Evolutionary conservation across 1,284 basidiomycete genomes (phyloP).

Genomic region (Psilocybe mexicana): DNA sequence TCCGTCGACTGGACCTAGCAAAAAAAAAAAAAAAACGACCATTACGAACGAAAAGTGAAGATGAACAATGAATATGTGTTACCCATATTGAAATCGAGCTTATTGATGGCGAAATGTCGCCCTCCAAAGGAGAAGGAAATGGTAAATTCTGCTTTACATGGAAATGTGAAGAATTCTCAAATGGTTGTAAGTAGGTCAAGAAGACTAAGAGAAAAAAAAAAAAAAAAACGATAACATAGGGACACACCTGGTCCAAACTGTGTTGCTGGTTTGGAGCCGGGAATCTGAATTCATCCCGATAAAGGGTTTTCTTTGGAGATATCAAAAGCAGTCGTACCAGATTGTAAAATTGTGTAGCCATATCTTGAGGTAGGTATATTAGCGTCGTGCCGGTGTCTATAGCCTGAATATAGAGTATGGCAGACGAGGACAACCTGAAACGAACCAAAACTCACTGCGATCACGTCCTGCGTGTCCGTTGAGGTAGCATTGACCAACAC

Average conservation of each 20-base stretch:
- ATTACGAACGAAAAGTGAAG: neutral
- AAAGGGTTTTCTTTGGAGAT: neutral
- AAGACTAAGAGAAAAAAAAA: neutral
- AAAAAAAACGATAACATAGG: neutral
- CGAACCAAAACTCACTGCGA: slow-evolving; percentile 37
- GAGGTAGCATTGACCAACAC: slow-evolving; percentile 34
- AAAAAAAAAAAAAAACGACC: neutral
- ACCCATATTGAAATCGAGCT: slow-evolving; percentile 71
- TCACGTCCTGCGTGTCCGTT: slow-evolving; percentile 24
- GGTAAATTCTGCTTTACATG: slow-evolving; percentile 39
- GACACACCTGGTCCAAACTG: slow-evolving; percentile 44
- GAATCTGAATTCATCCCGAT: slow-evolving; percentile 39
- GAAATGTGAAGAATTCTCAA: slow-evolving; percentile 51
- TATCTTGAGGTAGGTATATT: slow-evolving; percentile 48
- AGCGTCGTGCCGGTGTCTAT: slow-evolving; percentile 65
- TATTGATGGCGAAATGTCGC: slow-evolving; percentile 49
- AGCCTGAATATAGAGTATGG: slow-evolving; percentile 36
- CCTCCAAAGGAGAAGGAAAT: slow-evolving; percentile 57
- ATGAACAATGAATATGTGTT: slow-evolving; percentile 8
- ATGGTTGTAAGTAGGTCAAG: neutral
- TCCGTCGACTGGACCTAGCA: slow-evolving; percentile 13
- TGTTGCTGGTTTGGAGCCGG: slow-evolving; percentile 40
- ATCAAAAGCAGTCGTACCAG: slow-evolving; percentile 28
- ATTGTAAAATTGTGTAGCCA: slow-evolving; percentile 43
- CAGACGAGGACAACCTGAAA: too few species aligned